phyloP scores from a whole-genome alignment of 352 stramenopile genomes.

The Saprolegnia diclina region DNA sequence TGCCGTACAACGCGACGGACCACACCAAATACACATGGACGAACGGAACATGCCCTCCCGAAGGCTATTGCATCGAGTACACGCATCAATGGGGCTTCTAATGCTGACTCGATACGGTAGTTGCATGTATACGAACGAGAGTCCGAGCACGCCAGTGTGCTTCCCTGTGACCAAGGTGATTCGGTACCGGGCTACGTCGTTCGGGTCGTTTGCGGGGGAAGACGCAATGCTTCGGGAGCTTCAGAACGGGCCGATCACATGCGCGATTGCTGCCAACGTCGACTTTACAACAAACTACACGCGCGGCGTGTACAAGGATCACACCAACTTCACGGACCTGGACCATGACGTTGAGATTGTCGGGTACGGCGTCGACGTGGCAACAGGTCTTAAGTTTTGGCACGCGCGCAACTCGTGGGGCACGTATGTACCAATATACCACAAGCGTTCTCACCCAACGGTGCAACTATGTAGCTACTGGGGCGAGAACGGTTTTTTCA shows the following conservation, averaged over 20 bases:
- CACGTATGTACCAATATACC: slow-evolving; percentile 37
- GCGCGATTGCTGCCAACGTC: slow-evolving; percentile 86
- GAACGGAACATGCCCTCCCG: slow-evolving; percentile 66
- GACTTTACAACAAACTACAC: slow-evolving; percentile 87
- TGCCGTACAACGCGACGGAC: slow-evolving; percentile 76
- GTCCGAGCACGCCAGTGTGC: slow-evolving; percentile 38
- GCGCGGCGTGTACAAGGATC: slow-evolving; percentile 88
- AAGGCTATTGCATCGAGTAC: slow-evolving; percentile 82
- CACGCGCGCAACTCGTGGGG: slow-evolving; percentile 91
- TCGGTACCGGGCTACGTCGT: slow-evolving; percentile 66
- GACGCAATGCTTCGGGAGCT: slow-evolving; percentile 79
- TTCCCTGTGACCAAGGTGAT: slow-evolving; percentile 74
- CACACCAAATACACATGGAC: slow-evolving; percentile 58
- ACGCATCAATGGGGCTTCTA: slow-evolving; percentile 17
- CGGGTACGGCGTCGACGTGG: slow-evolving; percentile 81
- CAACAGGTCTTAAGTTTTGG: slow-evolving; percentile 84
- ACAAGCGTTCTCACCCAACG: not conserved
- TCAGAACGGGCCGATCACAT: slow-evolving; percentile 85
- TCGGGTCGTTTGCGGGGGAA: slow-evolving; percentile 58
- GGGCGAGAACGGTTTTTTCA: slow-evolving; percentile 91
- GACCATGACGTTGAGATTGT: slow-evolving; percentile 89
- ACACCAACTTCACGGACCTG: slow-evolving; percentile 77
- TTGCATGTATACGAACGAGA: slow-evolving; percentile 70
- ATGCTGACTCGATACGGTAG: slow-evolving; percentile 31
- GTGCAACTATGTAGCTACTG: slow-evolving; percentile 38